Base-by-base conservation (phyloP, 768 basidiomycete species). In the Boletus insuetus region DNA sequence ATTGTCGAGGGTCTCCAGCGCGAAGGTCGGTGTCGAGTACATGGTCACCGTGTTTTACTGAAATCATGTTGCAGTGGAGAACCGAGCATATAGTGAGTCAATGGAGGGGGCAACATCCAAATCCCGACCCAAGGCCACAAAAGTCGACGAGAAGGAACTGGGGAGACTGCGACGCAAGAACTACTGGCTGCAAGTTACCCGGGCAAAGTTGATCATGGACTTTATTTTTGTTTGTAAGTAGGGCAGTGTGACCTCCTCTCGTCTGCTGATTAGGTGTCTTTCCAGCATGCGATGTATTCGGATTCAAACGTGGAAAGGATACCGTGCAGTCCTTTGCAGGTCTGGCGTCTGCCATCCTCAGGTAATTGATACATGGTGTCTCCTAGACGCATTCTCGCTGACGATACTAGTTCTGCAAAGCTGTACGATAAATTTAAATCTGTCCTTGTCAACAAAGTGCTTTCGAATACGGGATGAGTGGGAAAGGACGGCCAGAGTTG, bases 161-260 rank as follows among this genome's bases (percentile, higher is more conserved):
- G 67, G 73, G 47, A 74, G 87, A 41, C 79, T 94, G 35, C 80
- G 81, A 67, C 78, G 80, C 59, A 85, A 91, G 70, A 83, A 82
- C 61, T 85, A 86, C 63, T 93, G 91, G 91, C 73, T 93, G 45
- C 82, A 82, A 61, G 69, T 89, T 47, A 79, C 85, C 24, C 75
- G 86, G 54, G 74, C 77, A 52, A 94, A 94, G 75, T 74, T 94
- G 55, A 64, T 80, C 41, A 90, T 92, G 89, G 91, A 94, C 69
- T 73, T 94, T 57, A 82, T 91, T 64, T 94, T 93, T 72, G 91
- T 92, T 66, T 91, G 91, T 94, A 67, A 72, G 82, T 57, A 11
- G 13, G 19, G 46, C 4, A 34, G 1, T 4, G 62, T 75, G 75
- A 31, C 31, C 17, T n/a, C 45, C 11, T 34, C 53, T 46, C 40